A percentile compares a stretch with the other conserved stretches of the same genome.
These are phyloP conservation scores for Quercus rubra DNA, from an alignment of 306 rosid genomes.

Conservation along the genomic window DNA sequence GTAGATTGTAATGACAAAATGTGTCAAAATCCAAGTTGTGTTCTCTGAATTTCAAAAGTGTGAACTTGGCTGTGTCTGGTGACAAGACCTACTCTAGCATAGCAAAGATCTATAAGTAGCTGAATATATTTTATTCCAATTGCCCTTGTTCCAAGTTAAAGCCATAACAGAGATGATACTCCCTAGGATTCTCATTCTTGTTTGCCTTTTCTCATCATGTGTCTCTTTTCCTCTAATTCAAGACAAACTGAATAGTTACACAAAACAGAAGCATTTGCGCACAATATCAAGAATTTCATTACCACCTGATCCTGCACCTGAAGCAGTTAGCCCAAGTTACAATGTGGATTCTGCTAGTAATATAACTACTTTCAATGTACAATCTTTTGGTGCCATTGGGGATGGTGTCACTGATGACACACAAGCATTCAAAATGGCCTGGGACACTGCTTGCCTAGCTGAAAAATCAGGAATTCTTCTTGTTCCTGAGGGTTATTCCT, in stretches of 20 bases:
- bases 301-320: slow-evolving; percentile 26
- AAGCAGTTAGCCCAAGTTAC: slow-evolving; percentile 17
- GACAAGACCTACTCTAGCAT: not conserved
- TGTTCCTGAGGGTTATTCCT: not conserved
- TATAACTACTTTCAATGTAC: not conserved
- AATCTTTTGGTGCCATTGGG: not conserved
- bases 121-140: not conserved
- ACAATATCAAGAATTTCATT: slow-evolving; percentile 20
- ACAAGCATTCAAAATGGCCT: not conserved
- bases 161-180: slow-evolving; percentile 12
- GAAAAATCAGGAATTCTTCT: not conserved
- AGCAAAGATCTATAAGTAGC: not conserved
- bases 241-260: not conserved
- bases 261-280: not conserved
- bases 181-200: not conserved
- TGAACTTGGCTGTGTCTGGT: slow-evolving; percentile 6
- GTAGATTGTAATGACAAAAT: slow-evolving; percentile 24
- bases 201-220: not conserved
- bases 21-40: slow-evolving; percentile 7
- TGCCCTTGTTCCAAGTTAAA: not conserved
- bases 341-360: not conserved
- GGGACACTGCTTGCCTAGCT: not conserved
- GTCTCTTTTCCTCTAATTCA: slow-evolving; percentile 12
- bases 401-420: not conserved
- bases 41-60: slow-evolving; percentile 28